Conservation (phyloP, 2,329 filamentous ascomycete species). For the Chaetomium sp. region DNA sequence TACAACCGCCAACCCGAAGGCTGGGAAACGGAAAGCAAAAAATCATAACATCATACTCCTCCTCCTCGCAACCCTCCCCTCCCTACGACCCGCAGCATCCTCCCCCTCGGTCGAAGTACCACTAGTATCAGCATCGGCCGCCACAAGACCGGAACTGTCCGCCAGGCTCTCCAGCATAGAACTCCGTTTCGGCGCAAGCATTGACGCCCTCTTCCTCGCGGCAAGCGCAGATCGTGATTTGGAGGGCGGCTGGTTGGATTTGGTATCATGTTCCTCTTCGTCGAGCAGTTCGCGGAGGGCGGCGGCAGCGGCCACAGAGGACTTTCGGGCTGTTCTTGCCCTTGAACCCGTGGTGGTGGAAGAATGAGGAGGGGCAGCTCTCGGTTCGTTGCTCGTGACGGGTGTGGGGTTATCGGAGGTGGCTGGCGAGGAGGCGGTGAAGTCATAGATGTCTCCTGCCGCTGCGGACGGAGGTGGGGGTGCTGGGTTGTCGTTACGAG, state of each 20-base stretch:
- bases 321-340: conserved; percentile 24
- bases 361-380: not conserved
- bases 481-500: not conserved
- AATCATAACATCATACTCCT: conserved; percentile 63
- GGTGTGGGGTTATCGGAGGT: not conserved
- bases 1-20: not conserved
- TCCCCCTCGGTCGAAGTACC: conserved; percentile 29
- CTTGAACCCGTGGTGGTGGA: conserved; percentile 32
- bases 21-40: conserved; percentile 9
- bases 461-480: not conserved
- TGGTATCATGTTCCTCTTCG: conserved; percentile 34
- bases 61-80: conserved; percentile 46
- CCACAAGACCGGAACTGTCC: conserved; percentile 24
- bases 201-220: conserved; percentile 47
- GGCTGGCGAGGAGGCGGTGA: conserved; percentile 51
- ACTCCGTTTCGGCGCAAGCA: conserved; percentile 44
- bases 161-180: conserved; percentile 30
- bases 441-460: conserved; percentile 56
- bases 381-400: conserved; percentile 11
- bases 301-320: conserved; percentile 29
- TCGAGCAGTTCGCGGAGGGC: conserved; percentile 34
- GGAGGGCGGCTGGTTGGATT: not conserved
- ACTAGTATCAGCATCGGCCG: conserved; percentile 36
- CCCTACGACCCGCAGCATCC: conserved; percentile 20
- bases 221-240: conserved; percentile 13